These are phyloP conservation scores for Mychonastes homosphaera DNA, from an alignment of 139 green algal species.

Conservation along the genomic window DNA sequence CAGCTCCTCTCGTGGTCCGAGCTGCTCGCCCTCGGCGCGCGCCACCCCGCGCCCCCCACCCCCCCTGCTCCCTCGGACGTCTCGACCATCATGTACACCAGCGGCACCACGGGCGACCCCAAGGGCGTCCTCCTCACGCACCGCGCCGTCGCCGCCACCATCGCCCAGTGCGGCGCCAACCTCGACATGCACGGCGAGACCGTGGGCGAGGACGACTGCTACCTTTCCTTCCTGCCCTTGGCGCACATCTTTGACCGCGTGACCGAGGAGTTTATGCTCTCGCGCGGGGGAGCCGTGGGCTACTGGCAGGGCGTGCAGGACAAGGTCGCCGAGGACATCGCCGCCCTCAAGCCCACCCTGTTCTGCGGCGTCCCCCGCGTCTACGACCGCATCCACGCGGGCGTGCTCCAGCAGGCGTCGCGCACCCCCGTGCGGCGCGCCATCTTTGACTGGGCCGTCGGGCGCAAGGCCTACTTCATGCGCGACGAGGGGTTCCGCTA, in stretches of 20 bases:
- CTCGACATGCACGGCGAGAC: conserved; percentile 18
- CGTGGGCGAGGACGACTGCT: conserved; percentile 5
- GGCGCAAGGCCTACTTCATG: conserved; percentile 11
- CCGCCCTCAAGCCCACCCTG: conserved; percentile 64
- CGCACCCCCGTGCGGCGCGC: not conserved
- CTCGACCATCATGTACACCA: conserved; percentile 92
- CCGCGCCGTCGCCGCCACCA: conserved; percentile 32
- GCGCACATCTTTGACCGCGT: conserved; percentile 87
- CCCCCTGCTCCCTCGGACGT: conserved; percentile 58
- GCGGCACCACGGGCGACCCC: conserved; percentile 48
- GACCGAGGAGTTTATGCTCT: conserved; percentile 27
- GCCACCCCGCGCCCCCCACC: conserved; percentile 24
- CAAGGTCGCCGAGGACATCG: conserved; percentile 68
- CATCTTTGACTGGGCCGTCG: conserved; percentile 7
- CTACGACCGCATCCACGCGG: conserved; percentile 89
- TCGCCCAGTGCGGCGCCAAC: conserved; percentile 37
- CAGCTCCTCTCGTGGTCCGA: conserved; percentile 44
- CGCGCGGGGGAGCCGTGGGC: conserved; percentile 27
- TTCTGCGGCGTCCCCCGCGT: conserved; percentile 91
- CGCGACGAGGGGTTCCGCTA: conserved; percentile 1
- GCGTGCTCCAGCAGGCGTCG: conserved; percentile 41
- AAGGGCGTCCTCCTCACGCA: conserved; percentile 78
- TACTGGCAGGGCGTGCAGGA: conserved; percentile 66
- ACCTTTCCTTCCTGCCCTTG: conserved; percentile 19
- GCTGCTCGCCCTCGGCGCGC: conserved; percentile 47